A percentile compares a stretch with the other conserved stretches of the same genome.
phyloP scores from a whole-genome alignment of 192 early-diverging fungal genomes.

The Coemansia sp. region DNA sequence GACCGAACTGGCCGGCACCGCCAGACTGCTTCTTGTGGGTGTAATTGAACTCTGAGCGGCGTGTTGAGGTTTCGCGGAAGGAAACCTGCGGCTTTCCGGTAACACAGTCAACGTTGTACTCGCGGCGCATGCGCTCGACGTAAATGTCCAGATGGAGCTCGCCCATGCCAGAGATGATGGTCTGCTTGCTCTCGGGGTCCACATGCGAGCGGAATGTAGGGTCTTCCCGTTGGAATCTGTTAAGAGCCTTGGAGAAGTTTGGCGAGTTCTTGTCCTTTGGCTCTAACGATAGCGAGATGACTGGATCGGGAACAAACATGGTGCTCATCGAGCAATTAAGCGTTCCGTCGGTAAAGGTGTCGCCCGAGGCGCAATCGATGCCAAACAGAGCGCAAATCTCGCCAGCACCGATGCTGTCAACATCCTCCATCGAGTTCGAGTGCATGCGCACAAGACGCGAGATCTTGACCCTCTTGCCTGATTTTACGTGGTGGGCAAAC shows the following conservation, averaged over 20 bases:
- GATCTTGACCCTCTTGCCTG: slow-evolving; percentile 93
- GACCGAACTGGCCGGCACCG: slow-evolving; percentile 94
- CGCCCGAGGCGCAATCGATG: slow-evolving; percentile 94
- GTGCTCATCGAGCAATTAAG: slow-evolving; percentile 89
- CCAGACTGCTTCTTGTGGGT: slow-evolving; percentile 99
- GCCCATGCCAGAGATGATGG: slow-evolving; percentile 89
- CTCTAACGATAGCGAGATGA: slow-evolving; percentile 90
- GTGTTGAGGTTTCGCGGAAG: slow-evolving; percentile 91
- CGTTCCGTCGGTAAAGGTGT: slow-evolving; percentile 94
- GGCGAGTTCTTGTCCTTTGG: slow-evolving; percentile 88
- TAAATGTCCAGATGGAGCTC: slow-evolving; percentile 90
- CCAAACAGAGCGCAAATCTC: slow-evolving; percentile 99
- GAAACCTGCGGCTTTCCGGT: slow-evolving; percentile 98
- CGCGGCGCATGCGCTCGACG: slow-evolving; percentile 98
- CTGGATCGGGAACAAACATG: slow-evolving; percentile 97
- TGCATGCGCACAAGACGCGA: slow-evolving; percentile 98
- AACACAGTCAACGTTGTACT: slow-evolving; percentile 93
- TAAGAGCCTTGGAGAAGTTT: slow-evolving; percentile 71
- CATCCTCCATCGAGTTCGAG: slow-evolving; percentile 97
- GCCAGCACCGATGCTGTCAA: slow-evolving; percentile 87
- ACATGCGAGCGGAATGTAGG: slow-evolving; percentile 84
- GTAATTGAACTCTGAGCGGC: slow-evolving; percentile 82
- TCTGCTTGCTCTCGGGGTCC: slow-evolving; percentile 81
- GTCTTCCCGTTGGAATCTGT: slow-evolving; percentile 83
- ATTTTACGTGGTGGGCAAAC: slow-evolving; percentile 85